Evolutionary conservation across 768 basidiomycete genomes (phyloP).

Genomic region (Postia placenta): DNA sequence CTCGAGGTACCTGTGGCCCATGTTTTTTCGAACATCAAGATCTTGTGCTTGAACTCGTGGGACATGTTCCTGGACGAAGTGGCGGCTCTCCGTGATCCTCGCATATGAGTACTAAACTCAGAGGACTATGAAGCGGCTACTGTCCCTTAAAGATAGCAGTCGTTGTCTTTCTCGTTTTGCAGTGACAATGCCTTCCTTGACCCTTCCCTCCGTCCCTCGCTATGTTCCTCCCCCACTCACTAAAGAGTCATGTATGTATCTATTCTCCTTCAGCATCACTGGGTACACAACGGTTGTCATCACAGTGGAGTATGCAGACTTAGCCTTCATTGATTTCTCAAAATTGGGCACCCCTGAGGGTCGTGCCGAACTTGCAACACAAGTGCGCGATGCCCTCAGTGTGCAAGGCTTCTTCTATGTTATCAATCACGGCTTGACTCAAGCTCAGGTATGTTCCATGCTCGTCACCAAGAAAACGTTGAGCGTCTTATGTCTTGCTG

Average conservation of each 20-base stretch:
- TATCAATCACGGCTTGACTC: slow-evolving; percentile 25
- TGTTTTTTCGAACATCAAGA: too few species aligned
- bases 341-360: slow-evolving; percentile 20
- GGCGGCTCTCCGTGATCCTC: not conserved
- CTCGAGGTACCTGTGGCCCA: too few species aligned
- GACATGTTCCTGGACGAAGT: not conserved
- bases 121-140: not conserved
- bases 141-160: not conserved
- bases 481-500: not conserved
- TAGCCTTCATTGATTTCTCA: slow-evolving; percentile 25
- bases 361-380: slow-evolving; percentile 17
- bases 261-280: not conserved
- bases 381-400: slow-evolving; percentile 24
- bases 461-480: not conserved
- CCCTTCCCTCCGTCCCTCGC: slow-evolving; percentile 29
- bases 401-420: slow-evolving; percentile 26
- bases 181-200: slow-evolving; percentile 17
- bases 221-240: slow-evolving; percentile 32
- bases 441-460: slow-evolving; percentile 17
- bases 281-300: not conserved
- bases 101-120: not conserved
- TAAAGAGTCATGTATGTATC: slow-evolving; percentile 25
- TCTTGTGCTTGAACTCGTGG: not conserved
- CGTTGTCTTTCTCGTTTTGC: not conserved
- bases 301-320: slow-evolving; percentile 27